Percentiles rank a stretch among this genome's conserved stretches.
phyloP scores from a whole-genome alignment of 169 alveolate genomes.

The Cryptosporidium ubiquitum region DNA sequence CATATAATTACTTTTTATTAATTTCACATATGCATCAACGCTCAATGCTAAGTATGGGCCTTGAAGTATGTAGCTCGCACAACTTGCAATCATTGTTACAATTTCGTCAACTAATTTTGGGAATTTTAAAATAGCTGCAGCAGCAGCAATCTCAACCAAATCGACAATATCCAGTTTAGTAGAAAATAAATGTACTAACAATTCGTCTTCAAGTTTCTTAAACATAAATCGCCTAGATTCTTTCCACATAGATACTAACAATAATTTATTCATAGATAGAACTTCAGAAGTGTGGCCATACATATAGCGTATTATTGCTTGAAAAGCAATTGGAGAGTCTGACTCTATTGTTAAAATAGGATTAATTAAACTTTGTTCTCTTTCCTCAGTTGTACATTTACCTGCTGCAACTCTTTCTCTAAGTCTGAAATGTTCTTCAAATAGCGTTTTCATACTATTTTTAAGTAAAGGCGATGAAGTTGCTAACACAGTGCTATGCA shows the following conservation, averaged over 20 bases:
- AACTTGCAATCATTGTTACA: conserved; percentile 71
- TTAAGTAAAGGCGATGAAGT: conserved; percentile 67
- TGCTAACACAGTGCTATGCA: conserved; percentile 61
- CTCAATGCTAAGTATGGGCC: conserved; percentile 67
- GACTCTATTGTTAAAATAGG: conserved; percentile 57
- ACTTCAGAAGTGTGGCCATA: conserved; percentile 69
- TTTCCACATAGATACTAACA: conserved; percentile 66
- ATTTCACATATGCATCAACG: conserved; percentile 58
- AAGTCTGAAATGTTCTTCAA: conserved; percentile 65
- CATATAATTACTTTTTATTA: conserved; percentile 21
- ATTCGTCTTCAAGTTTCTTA: conserved; percentile 59
- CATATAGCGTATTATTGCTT: conserved; percentile 66
- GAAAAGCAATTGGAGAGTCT: conserved; percentile 65
- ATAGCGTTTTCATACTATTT: conserved; percentile 48
- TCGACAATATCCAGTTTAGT: conserved; percentile 52
- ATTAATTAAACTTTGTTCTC: conserved; percentile 52
- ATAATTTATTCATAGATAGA: conserved; percentile 46
- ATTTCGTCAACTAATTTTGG: conserved; percentile 71
- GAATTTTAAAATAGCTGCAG: conserved; percentile 55
- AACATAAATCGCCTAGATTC: conserved; percentile 64
- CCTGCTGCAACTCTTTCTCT: conserved; percentile 61
- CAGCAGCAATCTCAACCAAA: conserved; percentile 67
- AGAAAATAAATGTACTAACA: conserved; percentile 30
- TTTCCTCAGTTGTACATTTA: conserved; percentile 44
- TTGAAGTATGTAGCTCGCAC: conserved; percentile 71